Conservation (phyloP, 106 monocot genomes). For the Dendrobium nobile region DNA sequence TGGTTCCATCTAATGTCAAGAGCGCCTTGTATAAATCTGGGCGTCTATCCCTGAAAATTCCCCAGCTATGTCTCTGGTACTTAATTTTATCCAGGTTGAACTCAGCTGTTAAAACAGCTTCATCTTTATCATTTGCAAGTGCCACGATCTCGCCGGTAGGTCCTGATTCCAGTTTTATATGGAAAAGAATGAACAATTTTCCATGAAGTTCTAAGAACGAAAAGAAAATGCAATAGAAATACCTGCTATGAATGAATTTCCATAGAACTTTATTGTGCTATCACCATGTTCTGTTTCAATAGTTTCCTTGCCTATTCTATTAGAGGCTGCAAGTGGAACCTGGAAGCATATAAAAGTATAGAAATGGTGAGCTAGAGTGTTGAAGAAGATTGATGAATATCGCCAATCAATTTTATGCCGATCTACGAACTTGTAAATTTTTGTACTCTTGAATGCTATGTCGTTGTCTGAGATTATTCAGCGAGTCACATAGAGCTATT, state of each 20-base stretch:
- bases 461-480: no score
- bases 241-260: conserved; percentile 95
- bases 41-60: conserved; percentile 76
- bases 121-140: conserved; percentile 81
- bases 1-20: conserved; percentile 56
- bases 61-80: conserved; percentile 78
- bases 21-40: conserved; percentile 82
- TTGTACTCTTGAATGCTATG: no score
- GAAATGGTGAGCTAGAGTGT: background rate
- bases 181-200: background rate
- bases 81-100: conserved; percentile 81
- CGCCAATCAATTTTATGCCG: no score
- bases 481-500: no score
- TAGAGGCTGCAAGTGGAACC: conserved; percentile 92
- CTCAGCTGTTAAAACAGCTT: conserved; percentile 59
- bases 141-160: conserved; percentile 78
- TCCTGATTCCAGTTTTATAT: conserved; percentile 29
- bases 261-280: conserved; percentile 77
- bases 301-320: conserved; percentile 83
- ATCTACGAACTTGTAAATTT: no score
- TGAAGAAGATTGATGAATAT: no score
- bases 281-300: conserved; percentile 84
- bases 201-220: background rate
- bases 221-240: background rate
- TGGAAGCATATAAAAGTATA: conserved; percentile 13